These are phyloP conservation scores for Aspergillus thermomutatus DNA, from an alignment of 2,329 filamentous ascomycete genomes.

Conservation along the genomic window DNA sequence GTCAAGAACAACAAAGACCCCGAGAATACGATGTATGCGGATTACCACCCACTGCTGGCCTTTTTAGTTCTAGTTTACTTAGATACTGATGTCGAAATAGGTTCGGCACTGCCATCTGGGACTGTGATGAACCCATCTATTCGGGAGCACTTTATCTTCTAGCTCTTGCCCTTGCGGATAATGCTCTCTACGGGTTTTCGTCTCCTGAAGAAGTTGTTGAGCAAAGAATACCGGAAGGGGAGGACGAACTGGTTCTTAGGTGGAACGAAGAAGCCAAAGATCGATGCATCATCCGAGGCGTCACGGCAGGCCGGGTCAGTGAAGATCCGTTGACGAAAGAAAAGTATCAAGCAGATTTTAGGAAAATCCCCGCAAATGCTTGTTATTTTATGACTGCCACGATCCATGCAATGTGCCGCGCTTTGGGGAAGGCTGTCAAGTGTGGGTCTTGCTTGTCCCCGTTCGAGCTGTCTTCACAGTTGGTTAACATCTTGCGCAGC, in stretches of 20 bases:
- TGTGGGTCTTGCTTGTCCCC: too few species aligned
- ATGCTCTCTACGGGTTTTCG: not conserved
- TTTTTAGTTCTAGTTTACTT: too few species aligned
- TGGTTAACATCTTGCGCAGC: too few species aligned
- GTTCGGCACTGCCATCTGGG: constrained; percentile 1
- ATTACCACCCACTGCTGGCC: too few species aligned
- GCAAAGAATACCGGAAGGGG: constrained; percentile 9
- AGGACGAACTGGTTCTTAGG: constrained; percentile 5
- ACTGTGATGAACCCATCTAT: constrained; percentile 2
- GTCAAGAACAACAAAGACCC: constrained; percentile 3
- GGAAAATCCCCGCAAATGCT: constrained; percentile 4
- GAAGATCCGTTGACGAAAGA: constrained; percentile 7
- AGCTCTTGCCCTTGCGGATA: not conserved
- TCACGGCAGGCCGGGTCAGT: constrained; percentile 2
- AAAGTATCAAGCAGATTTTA: constrained; percentile 1
- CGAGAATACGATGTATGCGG: constrained; percentile 1
- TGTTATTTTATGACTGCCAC: constrained; percentile 6
- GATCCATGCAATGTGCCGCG: constrained; percentile 4
- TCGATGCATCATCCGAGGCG: constrained; percentile 4
- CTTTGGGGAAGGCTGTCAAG: too few species aligned
- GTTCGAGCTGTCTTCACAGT: too few species aligned
- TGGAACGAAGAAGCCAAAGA: constrained; percentile 7
- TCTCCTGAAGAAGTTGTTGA: constrained; percentile 5
- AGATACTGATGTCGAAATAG: too few species aligned
- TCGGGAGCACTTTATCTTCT: not conserved